phyloP scores from a whole-genome alignment of 805 yeast genomes.

The Kregervanrija pseudodelftensis region DNA sequence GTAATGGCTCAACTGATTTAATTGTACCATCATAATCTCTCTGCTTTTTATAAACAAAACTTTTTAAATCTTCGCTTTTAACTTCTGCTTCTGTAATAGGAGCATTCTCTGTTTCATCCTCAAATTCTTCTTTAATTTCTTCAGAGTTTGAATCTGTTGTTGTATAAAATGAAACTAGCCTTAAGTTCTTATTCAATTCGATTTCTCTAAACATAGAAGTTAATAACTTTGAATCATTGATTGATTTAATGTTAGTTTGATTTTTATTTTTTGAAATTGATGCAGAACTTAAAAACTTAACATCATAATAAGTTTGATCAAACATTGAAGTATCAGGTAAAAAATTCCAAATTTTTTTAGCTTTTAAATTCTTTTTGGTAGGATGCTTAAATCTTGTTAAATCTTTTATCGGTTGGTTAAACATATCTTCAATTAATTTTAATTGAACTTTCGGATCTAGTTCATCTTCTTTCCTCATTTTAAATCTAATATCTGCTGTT shows the following conservation, averaged over 20 bases:
- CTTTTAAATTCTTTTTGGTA: conserved; percentile 59
- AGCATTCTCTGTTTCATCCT: conserved; percentile 42
- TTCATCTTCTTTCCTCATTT: conserved; percentile 27
- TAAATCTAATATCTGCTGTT: conserved; percentile 17
- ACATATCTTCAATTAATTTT: conserved; percentile 68
- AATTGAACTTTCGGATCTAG: conserved; percentile 59
- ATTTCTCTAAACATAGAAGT: conserved; percentile 71
- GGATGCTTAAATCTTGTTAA: conserved; percentile 60
- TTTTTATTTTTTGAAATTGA: conserved; percentile 33
- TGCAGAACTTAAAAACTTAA: conserved; percentile 58
- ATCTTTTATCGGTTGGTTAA: conserved; percentile 42
- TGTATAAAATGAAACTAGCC: conserved; percentile 67
- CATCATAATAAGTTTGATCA: conserved; percentile 65
- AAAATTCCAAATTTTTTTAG: conserved; percentile 71
- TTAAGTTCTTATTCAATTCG: conserved; percentile 54
- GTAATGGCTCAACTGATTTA: conserved; percentile 37
- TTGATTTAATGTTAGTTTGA: conserved; percentile 27
- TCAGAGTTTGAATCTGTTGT: conserved; percentile 38
- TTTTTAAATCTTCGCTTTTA: conserved; percentile 27
- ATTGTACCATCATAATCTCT: conserved; percentile 77
- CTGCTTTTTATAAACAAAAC: conserved; percentile 52
- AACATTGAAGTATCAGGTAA: conserved; percentile 88
- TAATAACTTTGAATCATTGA: conserved; percentile 31
- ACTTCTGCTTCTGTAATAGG: conserved; percentile 41
- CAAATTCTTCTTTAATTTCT: conserved; percentile 34